Percentiles rank a stretch among this genome's conserved stretches.
These are phyloP conservation scores for Cyphellophora attinorum DNA, from an alignment of 2,329 filamentous ascomycete genomes.

Conservation along the genomic window DNA sequence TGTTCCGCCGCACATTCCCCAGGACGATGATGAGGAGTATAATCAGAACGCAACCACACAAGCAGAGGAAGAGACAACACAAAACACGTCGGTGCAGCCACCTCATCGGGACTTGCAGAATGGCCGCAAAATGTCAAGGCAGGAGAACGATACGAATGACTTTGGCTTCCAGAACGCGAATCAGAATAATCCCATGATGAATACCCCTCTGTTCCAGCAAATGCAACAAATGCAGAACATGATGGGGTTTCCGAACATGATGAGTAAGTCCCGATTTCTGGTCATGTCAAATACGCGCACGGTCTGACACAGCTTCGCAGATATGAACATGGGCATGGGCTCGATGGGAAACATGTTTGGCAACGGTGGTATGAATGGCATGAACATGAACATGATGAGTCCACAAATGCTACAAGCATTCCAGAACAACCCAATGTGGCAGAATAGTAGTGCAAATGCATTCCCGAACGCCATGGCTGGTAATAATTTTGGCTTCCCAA, in stretches of 20 bases:
- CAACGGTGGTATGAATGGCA: slow-evolving; percentile 68
- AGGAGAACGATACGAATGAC: slow-evolving; percentile 6
- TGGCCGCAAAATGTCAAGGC: too few species aligned
- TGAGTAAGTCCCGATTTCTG: slow-evolving; percentile 56
- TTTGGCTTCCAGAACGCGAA: slow-evolving; percentile 8
- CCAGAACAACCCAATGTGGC: slow-evolving; percentile 64
- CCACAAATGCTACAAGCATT: slow-evolving; percentile 62
- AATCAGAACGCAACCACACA: slow-evolving; percentile 1
- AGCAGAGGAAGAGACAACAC: not conserved
- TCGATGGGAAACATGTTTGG: slow-evolving; percentile 40
- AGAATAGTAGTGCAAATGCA: slow-evolving; percentile 85
- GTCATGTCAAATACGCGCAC: not conserved
- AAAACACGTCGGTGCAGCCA: too few species aligned
- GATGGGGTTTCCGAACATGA: slow-evolving; percentile 46
- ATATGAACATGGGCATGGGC: slow-evolving; percentile 63
- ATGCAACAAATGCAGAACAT: slow-evolving; percentile 59
- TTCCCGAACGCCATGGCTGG: slow-evolving; percentile 63
- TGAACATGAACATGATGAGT: slow-evolving; percentile 62
- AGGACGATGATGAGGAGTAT: too few species aligned
- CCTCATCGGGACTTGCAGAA: too few species aligned
- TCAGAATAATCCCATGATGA: slow-evolving; percentile 41
- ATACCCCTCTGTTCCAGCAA: not conserved
- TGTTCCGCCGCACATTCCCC: not conserved
- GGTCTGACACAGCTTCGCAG: slow-evolving; percentile 30
- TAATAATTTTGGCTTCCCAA: slow-evolving; percentile 63